Evolutionary conservation across 352 stramenopile genomes (phyloP), one percentile per base, ranked within the genome.

Genomic region (Pythium phragmitis): DNA sequence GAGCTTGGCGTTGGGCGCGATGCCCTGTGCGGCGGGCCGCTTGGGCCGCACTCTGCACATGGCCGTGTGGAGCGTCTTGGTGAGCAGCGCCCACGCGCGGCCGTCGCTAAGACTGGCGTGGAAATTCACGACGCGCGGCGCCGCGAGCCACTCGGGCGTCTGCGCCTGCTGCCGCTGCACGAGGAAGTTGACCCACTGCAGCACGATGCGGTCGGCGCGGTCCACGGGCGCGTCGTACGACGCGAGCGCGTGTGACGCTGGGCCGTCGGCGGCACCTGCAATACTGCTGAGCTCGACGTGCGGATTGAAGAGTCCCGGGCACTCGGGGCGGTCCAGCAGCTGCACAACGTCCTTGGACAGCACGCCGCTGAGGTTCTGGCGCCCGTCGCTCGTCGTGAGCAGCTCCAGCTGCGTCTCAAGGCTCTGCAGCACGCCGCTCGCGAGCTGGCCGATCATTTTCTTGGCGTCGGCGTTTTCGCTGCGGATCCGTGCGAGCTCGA

Each of bases 181-280:
- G 14, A 92, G 56, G 26, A 66, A 71, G 59, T 92, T 92, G 45
- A 80, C 82, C 84, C 84, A 92, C 62, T 92, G 82, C 34, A 84
- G 83, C 11, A 92, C 43, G 60, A 92, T 88, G 34, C 72, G 76
- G 53, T 92, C 84, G 0, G 84, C 82, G 16, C 84, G 81, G 61
- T 90, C 82, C 14, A 79, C 65, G 2, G 83, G 69, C 26, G 82
- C 77, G 5, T 89, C 78, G 46, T 50, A n/a, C 9, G 79, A 84
- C 0, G 70, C 62, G 30, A 69, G 34, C 33, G 74, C 16, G 30
- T 51, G 13, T 2, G 47, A 7, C 14, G 37, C 5, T 68, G 33
- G 76, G 72, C 30, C 57, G 67, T 4, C 28, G 26, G 23, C 55
- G 16, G 34, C 30, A 46, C 53, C 50, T 13, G 41, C n/a, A 21